Base-by-base conservation (phyloP, 345 rosid genomes). In the Heritiera fomes region DNA sequence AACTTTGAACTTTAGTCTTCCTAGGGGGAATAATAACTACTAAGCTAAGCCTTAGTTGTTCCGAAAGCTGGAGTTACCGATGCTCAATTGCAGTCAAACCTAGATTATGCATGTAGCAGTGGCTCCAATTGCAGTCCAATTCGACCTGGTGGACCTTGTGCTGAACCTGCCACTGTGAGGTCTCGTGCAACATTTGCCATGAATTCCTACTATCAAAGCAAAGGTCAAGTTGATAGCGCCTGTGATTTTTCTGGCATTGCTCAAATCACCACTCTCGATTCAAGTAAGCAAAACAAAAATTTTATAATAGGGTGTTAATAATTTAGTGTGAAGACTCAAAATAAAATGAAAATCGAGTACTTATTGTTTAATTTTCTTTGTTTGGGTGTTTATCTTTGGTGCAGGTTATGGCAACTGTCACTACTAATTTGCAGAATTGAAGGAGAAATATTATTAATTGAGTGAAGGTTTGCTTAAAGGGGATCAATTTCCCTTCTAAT, bases 101-200 rank as follows among this genome's bases (percentile, higher is more conserved):
- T 92, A 63, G 86, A 92, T 67, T 88, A 86, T 72, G 90, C 78
- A 3, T 92, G 98, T 83, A 83, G 85, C 71, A 79, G 85, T 17
- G 98, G 97, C 0, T 69, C 88, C 59, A 86, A 92, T 50, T 94
- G 98, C 82, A 77, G 62, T 59, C 92, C 94, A 3, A 86, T 94
- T 41, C 92, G 90, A 88, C 80, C 91, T 1, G 94, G 93, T 1
- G 97, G 96, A 8, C 49, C 87, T 0, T 91, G 98, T 81, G 87
- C 84, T 71, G 76, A 83, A 41, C 93, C 94, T 3, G 78, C 52
- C 75, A 89, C 78, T 30, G 20, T 85, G n/a, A 73, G 83, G 79
- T 73, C 88, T 14, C 98, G 84, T 45, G 96, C 94, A 1, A 78
- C 91, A 0, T 91, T 78, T 65, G 86, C 85, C 79, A 94, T 94